Percentiles rank a stretch among this genome's conserved stretches.
Conservation (phyloP, 2,329 filamentous ascomycete species). For the Fusarium paranaense region DNA sequence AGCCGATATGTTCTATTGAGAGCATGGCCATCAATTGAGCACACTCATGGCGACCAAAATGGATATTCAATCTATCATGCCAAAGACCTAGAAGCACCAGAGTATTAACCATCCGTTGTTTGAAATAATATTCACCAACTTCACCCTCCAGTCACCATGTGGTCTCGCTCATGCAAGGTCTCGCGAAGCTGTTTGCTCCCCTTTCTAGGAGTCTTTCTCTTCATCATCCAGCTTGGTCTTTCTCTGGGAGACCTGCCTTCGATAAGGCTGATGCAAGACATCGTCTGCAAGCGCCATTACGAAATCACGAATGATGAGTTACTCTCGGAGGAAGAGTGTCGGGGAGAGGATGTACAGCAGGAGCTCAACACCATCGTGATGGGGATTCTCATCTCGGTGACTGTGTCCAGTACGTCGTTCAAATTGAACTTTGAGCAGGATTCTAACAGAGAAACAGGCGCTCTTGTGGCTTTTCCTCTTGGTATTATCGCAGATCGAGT, state of each 20-base stretch:
- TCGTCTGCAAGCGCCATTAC: slow-evolving; percentile 36
- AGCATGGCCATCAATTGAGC: background rate
- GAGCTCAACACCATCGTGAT: slow-evolving; percentile 35
- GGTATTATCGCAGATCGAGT: slow-evolving; percentile 40
- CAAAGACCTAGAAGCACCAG: too few relatives aligned
- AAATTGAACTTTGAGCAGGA: background rate
- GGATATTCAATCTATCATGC: too few relatives aligned
- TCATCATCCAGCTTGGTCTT: slow-evolving; percentile 42
- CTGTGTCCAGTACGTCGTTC: slow-evolving; percentile 24
- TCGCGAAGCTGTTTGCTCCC: slow-evolving; percentile 28
- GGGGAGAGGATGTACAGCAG: slow-evolving; percentile 33
- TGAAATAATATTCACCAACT: background rate
- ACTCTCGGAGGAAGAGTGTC: slow-evolving; percentile 35
- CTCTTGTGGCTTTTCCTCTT: slow-evolving; percentile 37
- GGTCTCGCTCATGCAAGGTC: slow-evolving; percentile 15
- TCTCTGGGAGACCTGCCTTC: slow-evolving; percentile 39
- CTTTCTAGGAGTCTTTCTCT: slow-evolving; percentile 37
- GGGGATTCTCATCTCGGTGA: slow-evolving; percentile 37
- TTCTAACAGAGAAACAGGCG: slow-evolving; percentile 22
- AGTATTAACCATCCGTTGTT: background rate
- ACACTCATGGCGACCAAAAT: too few relatives aligned
- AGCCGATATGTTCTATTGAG: background rate
- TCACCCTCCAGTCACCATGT: slow-evolving; percentile 16
- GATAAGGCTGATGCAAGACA: slow-evolving; percentile 40
- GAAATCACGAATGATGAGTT: background rate